Conservation (phyloP, 768 basidiomycete genomes). For the Chlorophyllum brunneum region DNA sequence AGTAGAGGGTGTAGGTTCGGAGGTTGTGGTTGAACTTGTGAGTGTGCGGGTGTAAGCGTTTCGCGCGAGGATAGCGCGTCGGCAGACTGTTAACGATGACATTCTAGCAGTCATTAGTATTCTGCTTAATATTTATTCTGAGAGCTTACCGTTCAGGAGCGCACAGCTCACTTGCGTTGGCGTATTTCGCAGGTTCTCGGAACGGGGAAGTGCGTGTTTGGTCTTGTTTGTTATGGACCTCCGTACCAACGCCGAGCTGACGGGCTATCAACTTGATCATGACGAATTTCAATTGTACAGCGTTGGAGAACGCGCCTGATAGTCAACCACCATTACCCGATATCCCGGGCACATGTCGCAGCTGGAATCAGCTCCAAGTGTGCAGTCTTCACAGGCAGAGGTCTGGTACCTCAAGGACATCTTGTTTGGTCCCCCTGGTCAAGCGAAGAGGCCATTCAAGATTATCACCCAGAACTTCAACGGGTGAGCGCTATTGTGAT, state of each 20-base stretch:
- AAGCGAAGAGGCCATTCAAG: constrained; percentile 34
- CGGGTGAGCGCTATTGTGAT: constrained; percentile 47
- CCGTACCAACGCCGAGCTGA: background rate
- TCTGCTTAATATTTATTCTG: background rate
- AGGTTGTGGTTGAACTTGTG: constrained; percentile 5
- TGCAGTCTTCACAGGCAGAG: constrained; percentile 46
- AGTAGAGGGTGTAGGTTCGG: constrained; percentile 3
- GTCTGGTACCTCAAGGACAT: constrained; percentile 80
- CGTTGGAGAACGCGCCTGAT: too few species aligned
- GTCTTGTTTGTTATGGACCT: background rate
- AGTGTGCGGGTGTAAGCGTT: constrained; percentile 6
- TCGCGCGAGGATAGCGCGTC: background rate
- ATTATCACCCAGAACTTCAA: constrained; percentile 85
- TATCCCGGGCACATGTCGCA: background rate
- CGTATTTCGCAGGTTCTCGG: background rate
- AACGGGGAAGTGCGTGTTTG: background rate
- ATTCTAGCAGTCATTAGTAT: background rate
- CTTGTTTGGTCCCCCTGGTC: constrained; percentile 35
- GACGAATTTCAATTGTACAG: too few species aligned
- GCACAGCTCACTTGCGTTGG: too few species aligned
- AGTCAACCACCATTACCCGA: background rate
- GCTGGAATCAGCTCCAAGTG: constrained; percentile 20
- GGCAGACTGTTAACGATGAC: background rate
- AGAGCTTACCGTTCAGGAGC: background rate
- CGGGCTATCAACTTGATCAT: too few species aligned